Percentiles rank a stretch among this genome's conserved stretches.
Evolutionary conservation across 192 early-diverging fungal genomes (phyloP).

Genomic region (Obelidium mucronatum): DNA sequence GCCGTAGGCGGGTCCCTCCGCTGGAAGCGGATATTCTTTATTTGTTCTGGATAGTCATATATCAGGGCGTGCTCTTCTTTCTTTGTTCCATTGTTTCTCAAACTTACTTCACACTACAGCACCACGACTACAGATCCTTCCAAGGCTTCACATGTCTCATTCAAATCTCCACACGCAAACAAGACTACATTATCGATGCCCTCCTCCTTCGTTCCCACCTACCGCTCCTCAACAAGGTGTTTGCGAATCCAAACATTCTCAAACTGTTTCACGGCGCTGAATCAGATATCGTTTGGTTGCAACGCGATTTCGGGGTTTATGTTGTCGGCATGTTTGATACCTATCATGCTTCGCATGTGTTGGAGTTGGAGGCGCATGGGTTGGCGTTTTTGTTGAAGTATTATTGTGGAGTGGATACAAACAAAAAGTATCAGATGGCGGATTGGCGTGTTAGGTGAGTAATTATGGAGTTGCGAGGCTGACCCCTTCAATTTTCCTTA

Average conservation of each 20-base stretch:
- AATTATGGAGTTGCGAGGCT: not conserved
- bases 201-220: constrained; percentile 77
- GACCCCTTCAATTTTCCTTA: not conserved
- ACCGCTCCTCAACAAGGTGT: constrained; percentile 80
- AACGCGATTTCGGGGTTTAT: constrained; percentile 96
- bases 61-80: constrained; percentile 7
- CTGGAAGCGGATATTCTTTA: too few species aligned
- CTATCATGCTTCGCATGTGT: constrained; percentile 86
- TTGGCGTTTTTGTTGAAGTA: constrained; percentile 81
- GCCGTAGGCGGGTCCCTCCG: too few species aligned
- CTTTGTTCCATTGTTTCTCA: too few species aligned
- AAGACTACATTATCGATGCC: constrained; percentile 93
- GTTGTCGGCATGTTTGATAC: constrained; percentile 98
- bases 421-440: constrained; percentile 95
- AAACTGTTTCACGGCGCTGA: constrained; percentile 98
- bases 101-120: constrained; percentile 50
- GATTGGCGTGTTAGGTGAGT: constrained; percentile 95
- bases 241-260: constrained; percentile 85
- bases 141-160: constrained; percentile 96
- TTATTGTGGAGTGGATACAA: constrained; percentile 81
- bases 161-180: constrained; percentile 86
- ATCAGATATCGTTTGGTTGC: constrained; percentile 94
- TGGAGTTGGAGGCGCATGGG: constrained; percentile 82
- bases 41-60: constrained; percentile 5
- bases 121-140: constrained; percentile 94